Evolutionary conservation across 2,329 filamentous ascomycete species (phyloP).

Genomic region (Alternaria brassicicola): DNA sequence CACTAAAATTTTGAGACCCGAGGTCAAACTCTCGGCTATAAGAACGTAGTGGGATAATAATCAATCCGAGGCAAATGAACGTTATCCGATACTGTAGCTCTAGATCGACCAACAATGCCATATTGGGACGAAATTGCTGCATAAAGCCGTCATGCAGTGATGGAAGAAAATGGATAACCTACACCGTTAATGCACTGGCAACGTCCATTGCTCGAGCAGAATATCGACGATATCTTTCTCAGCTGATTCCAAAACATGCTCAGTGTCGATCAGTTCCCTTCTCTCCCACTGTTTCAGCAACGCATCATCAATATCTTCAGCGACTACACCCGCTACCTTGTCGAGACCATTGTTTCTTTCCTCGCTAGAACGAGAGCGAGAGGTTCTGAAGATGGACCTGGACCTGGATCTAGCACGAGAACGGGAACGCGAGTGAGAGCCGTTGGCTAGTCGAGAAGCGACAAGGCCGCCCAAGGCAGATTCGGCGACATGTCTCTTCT

Average conservation of each 20-base stretch:
- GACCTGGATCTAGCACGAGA: constrained; percentile 65
- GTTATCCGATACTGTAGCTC: neutral
- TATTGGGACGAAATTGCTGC: neutral
- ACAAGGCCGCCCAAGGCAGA: constrained; percentile 88
- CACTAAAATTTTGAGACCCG: too few relatives aligned
- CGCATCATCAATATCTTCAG: neutral
- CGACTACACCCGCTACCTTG: constrained; percentile 47
- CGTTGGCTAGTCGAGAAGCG: constrained; percentile 84
- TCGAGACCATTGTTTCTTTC: constrained; percentile 55
- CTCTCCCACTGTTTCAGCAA: neutral
- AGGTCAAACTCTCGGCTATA: too few relatives aligned
- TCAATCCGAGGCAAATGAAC: neutral
- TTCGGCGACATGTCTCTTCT: constrained; percentile 81
- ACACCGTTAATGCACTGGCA: constrained; percentile 5
- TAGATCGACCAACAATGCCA: neutral
- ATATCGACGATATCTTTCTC: constrained; percentile 26
- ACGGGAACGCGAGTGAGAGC: constrained; percentile 70
- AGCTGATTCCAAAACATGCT: neutral
- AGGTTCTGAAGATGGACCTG: constrained; percentile 49
- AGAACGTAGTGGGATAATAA: neutral
- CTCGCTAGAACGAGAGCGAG: constrained; percentile 58
- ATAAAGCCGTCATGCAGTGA: neutral
- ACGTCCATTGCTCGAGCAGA: constrained; percentile 25
- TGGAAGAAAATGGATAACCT: neutral
- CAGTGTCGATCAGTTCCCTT: neutral